phyloP scores from a whole-genome alignment of 2,329 filamentous ascomycete genomes.

The Metarhizium sp. region DNA sequence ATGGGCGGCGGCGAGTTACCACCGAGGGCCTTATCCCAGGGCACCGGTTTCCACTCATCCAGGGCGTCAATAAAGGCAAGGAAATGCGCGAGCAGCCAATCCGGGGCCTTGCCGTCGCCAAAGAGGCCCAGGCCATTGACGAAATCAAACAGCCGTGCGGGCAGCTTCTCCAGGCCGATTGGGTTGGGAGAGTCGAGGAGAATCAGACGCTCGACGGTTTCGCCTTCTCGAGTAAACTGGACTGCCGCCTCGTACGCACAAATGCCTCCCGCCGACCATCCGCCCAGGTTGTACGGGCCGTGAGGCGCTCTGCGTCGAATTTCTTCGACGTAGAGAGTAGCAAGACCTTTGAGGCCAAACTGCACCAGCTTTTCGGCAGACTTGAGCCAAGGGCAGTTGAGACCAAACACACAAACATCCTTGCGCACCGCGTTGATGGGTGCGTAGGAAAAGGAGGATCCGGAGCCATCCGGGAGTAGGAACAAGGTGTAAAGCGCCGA shows the following conservation, averaged over 20 bases:
- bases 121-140: slow-evolving; percentile 63
- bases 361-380: slow-evolving; percentile 33
- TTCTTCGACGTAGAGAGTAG: slow-evolving; percentile 43
- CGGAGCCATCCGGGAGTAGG: slow-evolving; percentile 42
- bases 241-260: slow-evolving; percentile 58
- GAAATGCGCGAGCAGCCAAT: slow-evolving; percentile 66
- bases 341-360: slow-evolving; percentile 21
- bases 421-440: slow-evolving; percentile 24
- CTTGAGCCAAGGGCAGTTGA: slow-evolving; percentile 55
- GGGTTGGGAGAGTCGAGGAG: slow-evolving; percentile 58
- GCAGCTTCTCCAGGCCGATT: slow-evolving; percentile 57
- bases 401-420: slow-evolving; percentile 39
- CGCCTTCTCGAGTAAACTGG: slow-evolving; percentile 46
- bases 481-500: slow-evolving; percentile 4
- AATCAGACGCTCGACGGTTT: slow-evolving; percentile 48
- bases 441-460: slow-evolving; percentile 56
- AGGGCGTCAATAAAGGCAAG: slow-evolving; percentile 57
- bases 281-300: slow-evolving; percentile 58
- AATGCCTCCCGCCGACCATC: slow-evolving; percentile 69
- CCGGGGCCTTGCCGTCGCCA: slow-evolving; percentile 56
- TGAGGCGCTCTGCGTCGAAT: slow-evolving; percentile 61
- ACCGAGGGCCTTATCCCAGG: slow-evolving; percentile 31
- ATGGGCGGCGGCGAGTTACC: slow-evolving; percentile 40
- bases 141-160: slow-evolving; percentile 52
- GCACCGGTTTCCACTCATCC: slow-evolving; percentile 56